A percentile compares a stretch with the other conserved stretches of the same genome.
Evolutionary conservation across 345 rosid genomes (phyloP).

Genomic region (Trapa incisa): DNA sequence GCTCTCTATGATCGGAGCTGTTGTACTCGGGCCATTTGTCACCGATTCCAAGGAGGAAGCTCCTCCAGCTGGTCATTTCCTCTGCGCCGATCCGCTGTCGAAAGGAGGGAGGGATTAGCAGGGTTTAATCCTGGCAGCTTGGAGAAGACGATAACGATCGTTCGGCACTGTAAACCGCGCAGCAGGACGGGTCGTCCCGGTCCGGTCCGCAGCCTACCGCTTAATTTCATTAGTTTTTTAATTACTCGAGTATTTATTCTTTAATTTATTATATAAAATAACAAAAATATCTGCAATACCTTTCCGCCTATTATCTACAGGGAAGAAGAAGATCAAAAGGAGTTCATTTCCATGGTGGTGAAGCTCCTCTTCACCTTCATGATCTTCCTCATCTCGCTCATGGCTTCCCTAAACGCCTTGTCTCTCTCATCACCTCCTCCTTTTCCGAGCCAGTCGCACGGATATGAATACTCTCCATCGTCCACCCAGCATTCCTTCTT

Average conservation of each 20-base stretch:
- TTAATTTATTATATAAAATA: no score
- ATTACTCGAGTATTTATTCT: no score
- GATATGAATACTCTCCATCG: neutral
- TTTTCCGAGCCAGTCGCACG: slow-evolving; percentile 10
- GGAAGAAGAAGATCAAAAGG: slow-evolving; percentile 14
- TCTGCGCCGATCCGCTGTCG: neutral
- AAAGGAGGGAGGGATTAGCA: neutral
- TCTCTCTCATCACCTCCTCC: slow-evolving; percentile 1
- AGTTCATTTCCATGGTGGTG: slow-evolving; percentile 26
- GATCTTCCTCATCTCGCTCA: slow-evolving; percentile 23
- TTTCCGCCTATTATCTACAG: no score
- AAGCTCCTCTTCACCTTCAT: slow-evolving; percentile 31
- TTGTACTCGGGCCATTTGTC: slow-evolving; percentile 74
- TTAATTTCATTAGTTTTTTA: no score
- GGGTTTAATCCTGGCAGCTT: slow-evolving; percentile 5
- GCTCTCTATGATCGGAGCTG: slow-evolving; percentile 68
- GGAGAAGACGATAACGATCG: neutral
- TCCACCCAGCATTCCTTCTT: neutral
- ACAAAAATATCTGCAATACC: no score
- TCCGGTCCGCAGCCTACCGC: no score
- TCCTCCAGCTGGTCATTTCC: slow-evolving; percentile 68
- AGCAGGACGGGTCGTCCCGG: no score
- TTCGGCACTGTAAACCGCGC: no score
- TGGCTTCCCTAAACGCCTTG: slow-evolving; percentile 26
- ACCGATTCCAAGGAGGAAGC: slow-evolving; percentile 78